Evolutionary conservation across 1,139 yeast genomes (phyloP), one percentile per base, ranked within the genome.

Genomic region (Magnusiomyces suaveolens): DNA sequence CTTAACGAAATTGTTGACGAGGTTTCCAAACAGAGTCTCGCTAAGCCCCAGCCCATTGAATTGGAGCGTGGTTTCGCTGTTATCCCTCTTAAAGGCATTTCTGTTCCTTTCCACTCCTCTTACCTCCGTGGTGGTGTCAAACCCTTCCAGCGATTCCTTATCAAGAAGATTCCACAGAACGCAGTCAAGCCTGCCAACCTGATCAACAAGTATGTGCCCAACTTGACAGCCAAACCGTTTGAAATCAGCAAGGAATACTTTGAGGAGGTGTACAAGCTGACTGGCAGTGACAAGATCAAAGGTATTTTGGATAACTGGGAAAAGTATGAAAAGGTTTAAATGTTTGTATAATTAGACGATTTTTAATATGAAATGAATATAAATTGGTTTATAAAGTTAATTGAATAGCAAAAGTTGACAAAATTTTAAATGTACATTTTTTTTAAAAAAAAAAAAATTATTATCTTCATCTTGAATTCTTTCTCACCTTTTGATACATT

Each of bases 91-190:
- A 90, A 87, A 79, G 98, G 98, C 65, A 92, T 92, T 64, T 88
- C 96, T 29, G 99, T 92, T 68, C 99, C 99, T 59, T 92, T 92
- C 97, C 98, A 94, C 75, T 89, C 97, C 47, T 85, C 96, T 39
- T 92, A 94, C 77, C 80, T 92, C 76, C 86, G 92, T 80, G 87
- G 94, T 59, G 99, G 99, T 74, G 99, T 92, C 60, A 90, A 89
- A 75, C 98, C 98, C 66, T 92, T 92, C 89, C 90, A 92, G 79
- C 86, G 92, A 75, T 94, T 92, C 83, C 80, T 92, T 76, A 83
- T 84, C 71, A 92, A 89, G 84, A 92, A 92, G 82, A 87, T 92
- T 68, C 87, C 96, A 62, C 87, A 86, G 76, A 87, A 88, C 63
- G 95, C 96, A 53, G 94, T 92, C 63, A 90, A 92, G 76, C 96